phyloP scores from a whole-genome alignment of 106 monocot species.

The Phalaenopsis aphrodite region DNA sequence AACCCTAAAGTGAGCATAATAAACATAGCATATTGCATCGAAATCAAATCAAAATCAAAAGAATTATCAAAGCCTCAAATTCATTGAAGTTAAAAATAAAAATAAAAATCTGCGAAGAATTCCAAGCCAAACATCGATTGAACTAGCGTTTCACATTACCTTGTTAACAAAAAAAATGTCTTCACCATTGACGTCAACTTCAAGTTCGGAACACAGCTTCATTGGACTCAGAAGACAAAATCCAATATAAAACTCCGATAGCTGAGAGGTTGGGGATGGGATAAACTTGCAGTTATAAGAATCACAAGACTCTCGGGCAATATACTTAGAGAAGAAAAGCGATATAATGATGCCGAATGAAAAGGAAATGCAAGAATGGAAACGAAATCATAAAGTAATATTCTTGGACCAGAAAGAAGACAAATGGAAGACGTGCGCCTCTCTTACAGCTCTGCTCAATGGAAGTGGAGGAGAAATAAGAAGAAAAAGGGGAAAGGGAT shows the following conservation, averaged over 20 bases:
- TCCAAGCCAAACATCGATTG: background rate
- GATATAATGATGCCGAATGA: conserved; percentile 24
- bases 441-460: conserved; percentile 6
- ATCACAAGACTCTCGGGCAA: background rate
- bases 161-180: conserved; percentile 19
- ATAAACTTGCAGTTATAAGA: background rate
- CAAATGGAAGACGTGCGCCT: conserved; percentile 19
- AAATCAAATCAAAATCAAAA: background rate
- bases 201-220: conserved; percentile 7
- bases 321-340: background rate
- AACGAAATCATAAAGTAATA: conserved; percentile 28
- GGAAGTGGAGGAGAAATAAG: background rate
- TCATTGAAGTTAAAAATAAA: background rate
- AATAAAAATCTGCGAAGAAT: background rate
- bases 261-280: conserved; percentile 2
- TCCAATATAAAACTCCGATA: background rate
- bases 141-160: conserved; percentile 7
- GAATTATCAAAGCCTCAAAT: background rate
- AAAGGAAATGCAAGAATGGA: conserved; percentile 13
- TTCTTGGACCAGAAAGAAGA: conserved; percentile 20
- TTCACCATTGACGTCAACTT: conserved; percentile 15
- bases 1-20: background rate
- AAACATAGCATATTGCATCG: background rate
- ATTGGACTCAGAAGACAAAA: background rate
- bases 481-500: conserved; percentile 3